phyloP scores from a whole-genome alignment of 352 stramenopile species.

The Elongisporangium anandrum region DNA sequence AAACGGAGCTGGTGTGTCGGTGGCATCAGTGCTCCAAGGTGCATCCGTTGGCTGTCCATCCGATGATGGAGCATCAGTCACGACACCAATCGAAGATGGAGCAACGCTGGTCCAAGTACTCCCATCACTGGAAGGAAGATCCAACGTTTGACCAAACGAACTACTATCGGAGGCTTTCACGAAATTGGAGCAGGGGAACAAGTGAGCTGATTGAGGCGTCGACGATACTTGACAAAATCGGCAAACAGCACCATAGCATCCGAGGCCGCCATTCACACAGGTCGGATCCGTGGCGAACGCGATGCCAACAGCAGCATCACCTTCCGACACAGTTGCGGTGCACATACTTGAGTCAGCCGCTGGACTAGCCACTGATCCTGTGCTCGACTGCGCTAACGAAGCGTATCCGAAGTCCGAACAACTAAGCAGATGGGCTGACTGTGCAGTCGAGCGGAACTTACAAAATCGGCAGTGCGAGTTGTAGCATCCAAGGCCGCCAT shows the following conservation, averaged over 20 bases:
- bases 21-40: too few relatives aligned
- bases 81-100: not conserved
- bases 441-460: conserved; percentile 5
- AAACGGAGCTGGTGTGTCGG: too few relatives aligned
- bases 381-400: not conserved
- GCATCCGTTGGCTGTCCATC: too few relatives aligned
- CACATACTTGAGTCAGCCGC: not conserved
- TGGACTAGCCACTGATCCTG: not conserved
- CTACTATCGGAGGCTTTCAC: not conserved
- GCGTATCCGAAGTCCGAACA: conserved; percentile 1
- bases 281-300: conserved; percentile 16
- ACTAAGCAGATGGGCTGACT: conserved; percentile 9
- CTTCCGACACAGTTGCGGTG: conserved; percentile 20
- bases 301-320: conserved; percentile 25
- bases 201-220: conserved; percentile 22
- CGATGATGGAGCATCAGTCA: not conserved
- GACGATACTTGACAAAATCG: conserved; percentile 31
- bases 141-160: not conserved
- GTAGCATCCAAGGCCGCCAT: conserved; percentile 15
- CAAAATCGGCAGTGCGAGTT: conserved; percentile 16
- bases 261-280: conserved; percentile 25
- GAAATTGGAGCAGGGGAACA: conserved; percentile 22
- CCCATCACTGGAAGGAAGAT: not conserved
- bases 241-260: conserved; percentile 30
- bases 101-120: not conserved